Evolutionary conservation across 2,329 filamentous ascomycete genomes (phyloP).

Genomic region (Raffaelea ambrosiae): DNA sequence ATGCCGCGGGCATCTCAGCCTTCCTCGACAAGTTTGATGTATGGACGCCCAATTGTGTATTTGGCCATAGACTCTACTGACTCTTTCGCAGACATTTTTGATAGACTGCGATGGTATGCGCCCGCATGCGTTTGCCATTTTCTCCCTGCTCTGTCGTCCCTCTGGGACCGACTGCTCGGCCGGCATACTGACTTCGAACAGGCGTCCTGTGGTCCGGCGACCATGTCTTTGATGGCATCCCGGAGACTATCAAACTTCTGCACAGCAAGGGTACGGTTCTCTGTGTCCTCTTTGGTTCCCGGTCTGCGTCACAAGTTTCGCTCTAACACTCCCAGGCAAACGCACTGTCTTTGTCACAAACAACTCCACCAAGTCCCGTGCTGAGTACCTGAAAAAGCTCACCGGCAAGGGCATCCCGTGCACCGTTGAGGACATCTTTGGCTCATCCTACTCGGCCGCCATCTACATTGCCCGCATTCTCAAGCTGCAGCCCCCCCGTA

Average conservation of each 20-base stretch:
- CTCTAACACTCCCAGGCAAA: constrained; percentile 53
- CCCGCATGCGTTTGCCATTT: too few species aligned
- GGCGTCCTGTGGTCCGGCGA: constrained; percentile 96
- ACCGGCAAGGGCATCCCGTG: constrained; percentile 70
- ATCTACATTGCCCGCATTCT: constrained; percentile 95
- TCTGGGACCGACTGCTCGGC: too few species aligned
- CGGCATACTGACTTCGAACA: constrained; percentile 28
- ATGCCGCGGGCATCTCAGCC: constrained; percentile 64
- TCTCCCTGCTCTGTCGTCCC: too few species aligned
- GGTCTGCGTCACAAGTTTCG: not conserved
- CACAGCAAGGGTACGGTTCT: constrained; percentile 76
- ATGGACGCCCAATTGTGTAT: constrained; percentile 29
- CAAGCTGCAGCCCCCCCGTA: constrained; percentile 65
- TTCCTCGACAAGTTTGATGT: constrained; percentile 93
- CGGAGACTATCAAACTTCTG: constrained; percentile 77
- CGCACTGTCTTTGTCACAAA: constrained; percentile 94
- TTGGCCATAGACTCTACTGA: not conserved
- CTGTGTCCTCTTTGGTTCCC: not conserved
- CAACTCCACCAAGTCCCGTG: constrained; percentile 93
- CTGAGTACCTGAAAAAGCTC: constrained; percentile 90
- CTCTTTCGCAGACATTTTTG: constrained; percentile 65
- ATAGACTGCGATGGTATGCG: constrained; percentile 90
- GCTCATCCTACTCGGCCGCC: constrained; percentile 87
- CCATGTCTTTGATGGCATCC: constrained; percentile 74
- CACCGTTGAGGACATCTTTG: constrained; percentile 84